A percentile compares a stretch with the other conserved stretches of the same genome.
Conservation (phyloP, 2,329 filamentous ascomycete genomes). For the Endothia cerciana region DNA sequence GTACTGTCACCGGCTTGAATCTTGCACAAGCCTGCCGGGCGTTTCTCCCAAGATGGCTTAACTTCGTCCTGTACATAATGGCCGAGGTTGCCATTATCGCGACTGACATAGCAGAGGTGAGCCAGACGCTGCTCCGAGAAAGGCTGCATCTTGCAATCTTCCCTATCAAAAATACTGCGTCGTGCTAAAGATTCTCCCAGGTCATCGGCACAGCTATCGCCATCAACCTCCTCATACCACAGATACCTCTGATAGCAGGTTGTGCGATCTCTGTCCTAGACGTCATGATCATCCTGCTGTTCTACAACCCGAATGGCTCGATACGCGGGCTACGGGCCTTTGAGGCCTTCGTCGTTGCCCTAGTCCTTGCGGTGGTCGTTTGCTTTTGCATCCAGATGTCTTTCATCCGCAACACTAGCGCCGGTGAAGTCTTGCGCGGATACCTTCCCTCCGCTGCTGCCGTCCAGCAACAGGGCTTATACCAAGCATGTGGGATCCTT, state of each 20-base stretch:
- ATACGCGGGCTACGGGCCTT: slow-evolving; percentile 66
- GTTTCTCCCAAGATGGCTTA: slow-evolving; percentile 69
- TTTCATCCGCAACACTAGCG: slow-evolving; percentile 57
- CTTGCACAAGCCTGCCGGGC: slow-evolving; percentile 68
- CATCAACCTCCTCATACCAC: slow-evolving; percentile 66
- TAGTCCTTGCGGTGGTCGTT: slow-evolving; percentile 70
- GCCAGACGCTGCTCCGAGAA: slow-evolving; percentile 19
- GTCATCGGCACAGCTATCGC: slow-evolving; percentile 74
- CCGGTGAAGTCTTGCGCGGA: slow-evolving; percentile 65
- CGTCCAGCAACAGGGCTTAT: slow-evolving; percentile 59
- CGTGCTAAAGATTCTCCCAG: slow-evolving; percentile 35
- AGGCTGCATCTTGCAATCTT: neutral
- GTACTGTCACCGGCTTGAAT: slow-evolving; percentile 70
- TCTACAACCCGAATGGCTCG: slow-evolving; percentile 63
- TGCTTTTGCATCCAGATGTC: slow-evolving; percentile 74
- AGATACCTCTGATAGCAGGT: slow-evolving; percentile 68
- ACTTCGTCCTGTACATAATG: slow-evolving; percentile 62
- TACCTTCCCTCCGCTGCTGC: slow-evolving; percentile 66
- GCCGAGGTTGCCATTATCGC: slow-evolving; percentile 72
- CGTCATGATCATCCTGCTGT: slow-evolving; percentile 68
- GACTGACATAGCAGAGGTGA: slow-evolving; percentile 70
- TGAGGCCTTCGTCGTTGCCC: slow-evolving; percentile 63
- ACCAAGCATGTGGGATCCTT: slow-evolving; percentile 76
- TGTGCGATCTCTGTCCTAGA: slow-evolving; percentile 71
- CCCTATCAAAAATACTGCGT: neutral